Conservation (phyloP, 164 flowering plant genomes). For the Paratinospora sagittata region DNA sequence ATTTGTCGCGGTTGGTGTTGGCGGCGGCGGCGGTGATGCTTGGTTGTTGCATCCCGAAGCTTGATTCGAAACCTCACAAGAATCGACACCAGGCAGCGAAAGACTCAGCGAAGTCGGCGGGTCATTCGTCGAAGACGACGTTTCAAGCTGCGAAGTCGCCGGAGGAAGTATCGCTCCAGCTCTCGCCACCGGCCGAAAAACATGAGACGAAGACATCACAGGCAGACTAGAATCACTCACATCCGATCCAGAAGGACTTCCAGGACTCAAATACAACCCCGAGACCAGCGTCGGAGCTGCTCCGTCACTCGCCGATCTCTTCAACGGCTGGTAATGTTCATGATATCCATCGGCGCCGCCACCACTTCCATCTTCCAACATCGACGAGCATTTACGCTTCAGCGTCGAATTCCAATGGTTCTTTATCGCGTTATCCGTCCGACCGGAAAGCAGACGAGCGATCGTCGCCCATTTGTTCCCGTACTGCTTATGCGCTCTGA, state of each 20-base stretch:
- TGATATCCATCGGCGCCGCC: background rate
- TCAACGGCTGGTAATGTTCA: slow-evolving; percentile 29
- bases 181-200: slow-evolving; percentile 44
- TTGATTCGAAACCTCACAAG: slow-evolving; percentile 21
- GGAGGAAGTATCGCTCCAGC: slow-evolving; percentile 27
- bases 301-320: slow-evolving; percentile 51
- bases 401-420: slow-evolving; percentile 91
- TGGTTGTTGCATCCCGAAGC: slow-evolving; percentile 15
- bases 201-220: slow-evolving; percentile 12
- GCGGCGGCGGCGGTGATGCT: background rate
- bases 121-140: slow-evolving; percentile 18
- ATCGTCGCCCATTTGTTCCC: slow-evolving; percentile 95
- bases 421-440: slow-evolving; percentile 87
- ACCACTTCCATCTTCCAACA: slow-evolving; percentile 18
- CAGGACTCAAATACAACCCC: slow-evolving; percentile 32
- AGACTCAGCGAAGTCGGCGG: slow-evolving; percentile 56
- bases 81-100: slow-evolving; percentile 56
- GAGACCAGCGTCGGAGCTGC: slow-evolving; percentile 22
- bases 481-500: slow-evolving; percentile 54
- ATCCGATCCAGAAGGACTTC: slow-evolving; percentile 64
- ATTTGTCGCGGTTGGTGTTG: background rate
- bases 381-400: slow-evolving; percentile 59
- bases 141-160: slow-evolving; percentile 17
- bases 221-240: slow-evolving; percentile 56
- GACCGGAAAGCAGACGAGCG: slow-evolving; percentile 64